Base-by-base conservation (phyloP, 805 yeast species). In the Saturnispora zaruensis region DNA sequence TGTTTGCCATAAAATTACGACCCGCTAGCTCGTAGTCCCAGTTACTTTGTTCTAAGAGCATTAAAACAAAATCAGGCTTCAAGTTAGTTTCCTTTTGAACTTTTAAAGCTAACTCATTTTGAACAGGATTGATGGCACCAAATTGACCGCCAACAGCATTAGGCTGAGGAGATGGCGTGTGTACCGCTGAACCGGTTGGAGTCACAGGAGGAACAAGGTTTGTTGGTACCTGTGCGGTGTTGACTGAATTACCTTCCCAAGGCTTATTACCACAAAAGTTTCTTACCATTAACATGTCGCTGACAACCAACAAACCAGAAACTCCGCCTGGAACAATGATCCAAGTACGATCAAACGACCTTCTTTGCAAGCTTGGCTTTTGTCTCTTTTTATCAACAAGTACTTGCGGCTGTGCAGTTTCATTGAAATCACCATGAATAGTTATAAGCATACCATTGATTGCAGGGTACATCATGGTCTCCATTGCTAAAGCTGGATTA, bases 341-440 rank as follows among this genome's bases (percentile, higher is more conserved):
- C 62, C 93, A 81, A 0, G 83, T 74, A 61, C 99, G 76, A 64
- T 93, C 99, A 65, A 93, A 93, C 8, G 93, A 79, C 62, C 93
- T 84, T 56, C 73, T 74, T 5, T 77, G 69, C 33, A 82, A 66
- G 28, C 74, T 64, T 20, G 66, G 44, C 8, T 51, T 6, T 5
- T 44, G 40, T 34, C 57, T 51, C 23, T 48, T 53, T 28, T 32
- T 47, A 16, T 53, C 52, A n/a, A 21, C 20, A 24, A 26, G 23
- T 7, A 41, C 45, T 21, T 44, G 47, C 14, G 60, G 57, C 44
- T 52, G 72, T 0, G 70, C 81, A 21, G 67, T 63, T 66, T 93
- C 98, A 46, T 79, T 81, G 61, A 79, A 91, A 51, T 78, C 82
- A 4, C 99, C 99, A 68, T 93, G 99, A 14, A 91, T 67, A 0